Evolutionary conservation across 495 filamentous ascomycete genomes (phyloP).

Genomic region (Neurospora cerealis): DNA sequence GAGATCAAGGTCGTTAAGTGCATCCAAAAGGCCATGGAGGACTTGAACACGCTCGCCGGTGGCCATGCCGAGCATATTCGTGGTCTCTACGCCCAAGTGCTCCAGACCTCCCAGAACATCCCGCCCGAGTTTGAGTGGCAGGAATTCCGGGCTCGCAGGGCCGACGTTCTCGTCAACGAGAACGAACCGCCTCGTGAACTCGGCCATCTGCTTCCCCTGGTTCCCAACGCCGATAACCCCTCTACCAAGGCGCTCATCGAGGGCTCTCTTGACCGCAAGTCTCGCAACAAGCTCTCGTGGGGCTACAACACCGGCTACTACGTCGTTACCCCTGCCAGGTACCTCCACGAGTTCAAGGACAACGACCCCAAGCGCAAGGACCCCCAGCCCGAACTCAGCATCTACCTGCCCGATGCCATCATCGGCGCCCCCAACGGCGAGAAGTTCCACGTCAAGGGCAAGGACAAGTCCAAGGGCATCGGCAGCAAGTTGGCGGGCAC

Average conservation of each 20-base stretch:
- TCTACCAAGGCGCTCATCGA: conserved; percentile 77
- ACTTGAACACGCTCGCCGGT: conserved; percentile 66
- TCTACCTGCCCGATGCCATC: conserved; percentile 86
- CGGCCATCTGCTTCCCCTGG: conserved; percentile 48
- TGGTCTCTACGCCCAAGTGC: conserved; percentile 72
- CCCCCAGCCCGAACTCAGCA: conserved; percentile 71
- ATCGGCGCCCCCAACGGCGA: conserved; percentile 63
- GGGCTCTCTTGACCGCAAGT: conserved; percentile 79
- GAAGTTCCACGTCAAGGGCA: conserved; percentile 93
- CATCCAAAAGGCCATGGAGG: conserved; percentile 70
- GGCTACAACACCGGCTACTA: conserved; percentile 78
- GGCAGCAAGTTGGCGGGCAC: conserved; percentile 43
- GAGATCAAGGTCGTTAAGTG: conserved; percentile 76
- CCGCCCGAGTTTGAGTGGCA: conserved; percentile 91
- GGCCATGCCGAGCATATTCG: conserved; percentile 74
- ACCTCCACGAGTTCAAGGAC: conserved; percentile 92
- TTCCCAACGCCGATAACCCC: conserved; percentile 79
- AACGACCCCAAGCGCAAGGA: conserved; percentile 70
- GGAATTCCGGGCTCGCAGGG: conserved; percentile 62
- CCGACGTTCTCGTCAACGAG: conserved; percentile 67
- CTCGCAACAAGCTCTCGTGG: conserved; percentile 60
- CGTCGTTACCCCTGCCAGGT: conserved; percentile 75
- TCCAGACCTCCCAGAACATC: conserved; percentile 64
- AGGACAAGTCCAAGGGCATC: conserved; percentile 52
- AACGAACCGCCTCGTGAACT: conserved; percentile 60